Base-by-base conservation (phyloP, 495 filamentous ascomycete genomes). In the Penicillium maclennaniae region DNA sequence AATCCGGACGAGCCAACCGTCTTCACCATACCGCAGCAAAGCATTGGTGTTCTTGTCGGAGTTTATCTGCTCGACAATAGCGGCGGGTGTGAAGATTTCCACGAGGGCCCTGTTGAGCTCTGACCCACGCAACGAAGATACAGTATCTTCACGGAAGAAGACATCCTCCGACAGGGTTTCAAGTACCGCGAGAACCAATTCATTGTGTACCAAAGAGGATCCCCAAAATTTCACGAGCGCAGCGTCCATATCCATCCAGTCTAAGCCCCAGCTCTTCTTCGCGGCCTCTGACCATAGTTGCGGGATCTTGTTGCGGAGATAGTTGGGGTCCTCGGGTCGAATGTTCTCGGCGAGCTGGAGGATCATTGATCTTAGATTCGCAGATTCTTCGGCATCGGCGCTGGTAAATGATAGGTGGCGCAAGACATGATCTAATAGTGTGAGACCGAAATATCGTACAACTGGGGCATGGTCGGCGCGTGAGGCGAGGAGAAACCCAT, bases 141-240 rank as follows among this genome's bases (percentile, higher is more conserved):
- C 84, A 4, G 86, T 78, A 71, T 97, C 93, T 55, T 97, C 93
- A 4, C 86, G 82, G 56, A 86, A 88, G 70, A 97, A 96, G 26
- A 97, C 82, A 57, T 97, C 95, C 58, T 97, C 95, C 4, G 92
- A 95, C 42, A 97, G 77, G n/a, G 85, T 89, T 71, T 97, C 93
- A 47, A 99, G 75, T 39, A 97, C 81, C 27, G 81, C 83, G 7
- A 95, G 76, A 15, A 96, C 90, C 37, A 95, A 75, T 59, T 87
- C 83, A 69, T 90, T 90, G 67, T 89, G 87, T 15, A 85, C 81
- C 19, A 84, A 69, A 44, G 81, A 80, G 19, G 81, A 80, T n/a
- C 77, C 72, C 95, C 95, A 98, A 21, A 97, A 78, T 51, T 81
- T 81, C 39, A 91, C 83, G 39, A 99, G 79, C 57, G 86, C 72